phyloP scores from a whole-genome alignment of 2,329 filamentous ascomycete genomes.

The Venturia oleaginea region DNA sequence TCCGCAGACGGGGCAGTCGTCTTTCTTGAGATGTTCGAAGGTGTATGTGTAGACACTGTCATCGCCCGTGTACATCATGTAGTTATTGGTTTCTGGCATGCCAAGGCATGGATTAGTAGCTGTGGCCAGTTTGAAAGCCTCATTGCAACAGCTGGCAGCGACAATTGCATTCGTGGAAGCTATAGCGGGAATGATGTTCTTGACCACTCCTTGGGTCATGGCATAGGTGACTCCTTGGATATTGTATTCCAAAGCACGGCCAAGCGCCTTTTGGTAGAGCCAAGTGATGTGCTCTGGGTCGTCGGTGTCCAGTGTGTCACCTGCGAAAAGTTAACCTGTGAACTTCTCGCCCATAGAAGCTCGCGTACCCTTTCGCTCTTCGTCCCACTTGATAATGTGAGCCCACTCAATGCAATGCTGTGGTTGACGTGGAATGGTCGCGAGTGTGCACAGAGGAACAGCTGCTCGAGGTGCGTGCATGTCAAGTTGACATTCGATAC shows the following conservation, averaged over 20 bases:
- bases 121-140: constrained; percentile 90
- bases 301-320: constrained; percentile 83
- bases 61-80: constrained; percentile 99
- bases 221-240: constrained; percentile 91
- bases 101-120: constrained; percentile 71
- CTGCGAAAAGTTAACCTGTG: constrained; percentile 27
- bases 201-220: constrained; percentile 93
- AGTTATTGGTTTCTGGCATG: constrained; percentile 62
- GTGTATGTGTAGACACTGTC: constrained; percentile 96
- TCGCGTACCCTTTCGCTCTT: constrained; percentile 36
- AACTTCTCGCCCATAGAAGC: too few species aligned
- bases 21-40: constrained; percentile 87
- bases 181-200: constrained; percentile 98
- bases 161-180: constrained; percentile 97
- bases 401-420: constrained; percentile 99
- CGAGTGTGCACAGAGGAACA: constrained; percentile 91
- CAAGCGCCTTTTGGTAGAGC: constrained; percentile 78
- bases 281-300: constrained; percentile 96
- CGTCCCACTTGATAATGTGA: constrained; percentile 94
- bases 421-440: constrained; percentile 90
- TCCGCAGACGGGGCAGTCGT: constrained; percentile 91
- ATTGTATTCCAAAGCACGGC: constrained; percentile 76
- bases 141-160: constrained; percentile 90
- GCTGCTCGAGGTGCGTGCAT: constrained; percentile 98
- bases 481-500: constrained; percentile 95